These are phyloP conservation scores for Thraustochytrium sp. DNA, from an alignment of 352 stramenopile genomes.

Conservation along the genomic window DNA sequence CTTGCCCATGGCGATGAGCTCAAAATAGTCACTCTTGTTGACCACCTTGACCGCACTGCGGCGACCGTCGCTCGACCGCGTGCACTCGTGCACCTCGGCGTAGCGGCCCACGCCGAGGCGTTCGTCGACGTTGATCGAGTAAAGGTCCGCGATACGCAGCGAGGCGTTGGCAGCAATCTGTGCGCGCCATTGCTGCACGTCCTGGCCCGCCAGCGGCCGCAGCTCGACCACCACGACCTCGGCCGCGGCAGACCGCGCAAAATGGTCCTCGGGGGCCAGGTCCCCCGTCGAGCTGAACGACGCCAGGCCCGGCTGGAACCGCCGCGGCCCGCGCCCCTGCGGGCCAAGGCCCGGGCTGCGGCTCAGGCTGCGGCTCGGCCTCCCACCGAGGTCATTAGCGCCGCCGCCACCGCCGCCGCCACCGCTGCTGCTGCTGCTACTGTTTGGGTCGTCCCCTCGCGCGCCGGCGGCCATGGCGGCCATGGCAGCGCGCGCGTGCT, in stretches of 20 bases:
- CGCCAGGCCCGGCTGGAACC: too few relatives aligned
- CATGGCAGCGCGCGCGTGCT: too few relatives aligned
- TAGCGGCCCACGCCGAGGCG: conserved; percentile 25
- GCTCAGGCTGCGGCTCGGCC: too few relatives aligned
- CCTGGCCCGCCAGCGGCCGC: neutral
- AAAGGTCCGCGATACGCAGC: neutral
- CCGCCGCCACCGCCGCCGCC: too few relatives aligned
- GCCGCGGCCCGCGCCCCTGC: too few relatives aligned
- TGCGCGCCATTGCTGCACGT: neutral
- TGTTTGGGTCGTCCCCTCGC: too few relatives aligned
- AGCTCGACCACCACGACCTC: neutral
- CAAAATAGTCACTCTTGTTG: conserved; percentile 7
- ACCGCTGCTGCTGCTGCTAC: too few relatives aligned
- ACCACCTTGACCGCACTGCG: conserved; percentile 19
- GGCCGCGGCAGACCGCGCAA: too few relatives aligned
- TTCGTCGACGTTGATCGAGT: neutral
- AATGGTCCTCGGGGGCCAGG: neutral
- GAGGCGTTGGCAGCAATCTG: conserved; percentile 4
- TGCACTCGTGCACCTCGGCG: neutral
- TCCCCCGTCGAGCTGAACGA: neutral
- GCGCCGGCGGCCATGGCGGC: too few relatives aligned
- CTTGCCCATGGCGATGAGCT: conserved; percentile 10
- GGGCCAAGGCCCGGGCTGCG: too few relatives aligned
- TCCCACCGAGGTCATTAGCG: too few relatives aligned
- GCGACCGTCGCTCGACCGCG: neutral